Evolutionary conservation across 257 asterid species (phyloP).

Genomic region (Gentiana dahurica): DNA sequence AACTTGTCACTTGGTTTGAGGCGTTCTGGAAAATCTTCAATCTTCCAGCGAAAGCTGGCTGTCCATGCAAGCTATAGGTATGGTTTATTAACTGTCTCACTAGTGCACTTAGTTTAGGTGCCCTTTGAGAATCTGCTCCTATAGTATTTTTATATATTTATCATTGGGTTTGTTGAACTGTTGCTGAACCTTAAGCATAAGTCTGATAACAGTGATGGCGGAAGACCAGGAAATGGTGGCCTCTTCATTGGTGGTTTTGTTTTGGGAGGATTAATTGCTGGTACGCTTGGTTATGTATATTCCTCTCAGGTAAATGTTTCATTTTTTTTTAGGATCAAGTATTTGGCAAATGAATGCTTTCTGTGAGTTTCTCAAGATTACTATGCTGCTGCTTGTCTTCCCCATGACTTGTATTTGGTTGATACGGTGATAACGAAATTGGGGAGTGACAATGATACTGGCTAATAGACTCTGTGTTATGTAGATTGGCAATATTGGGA

Average conservation of each 20-base stretch:
- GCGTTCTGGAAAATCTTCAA: conserved; percentile 18
- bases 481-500: conserved; percentile 43
- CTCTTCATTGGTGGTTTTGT: conserved; percentile 70
- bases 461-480: conserved; percentile 7
- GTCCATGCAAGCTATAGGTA: conserved; percentile 62
- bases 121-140: not conserved
- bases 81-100: conserved; percentile 2
- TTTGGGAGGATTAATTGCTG: conserved; percentile 69
- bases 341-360: too few species aligned
- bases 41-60: conserved; percentile 29
- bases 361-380: not conserved
- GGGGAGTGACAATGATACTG: not conserved
- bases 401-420: conserved; percentile 3
- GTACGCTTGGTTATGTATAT: conserved; percentile 65
- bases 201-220: conserved; percentile 44
- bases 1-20: conserved; percentile 35
- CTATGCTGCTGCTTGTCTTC: not conserved
- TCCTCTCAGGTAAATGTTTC: conserved; percentile 72
- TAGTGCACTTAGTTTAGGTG: not conserved
- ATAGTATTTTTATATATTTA: not conserved
- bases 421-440: conserved; percentile 5
- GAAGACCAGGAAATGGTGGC: conserved; percentile 33
- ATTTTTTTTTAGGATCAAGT: too few species aligned
- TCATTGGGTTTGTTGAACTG: not conserved
- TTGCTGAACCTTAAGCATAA: not conserved